These are phyloP conservation scores for Tephrocybe sp. DNA, from an alignment of 768 basidiomycete species.

Conservation along the genomic window DNA sequence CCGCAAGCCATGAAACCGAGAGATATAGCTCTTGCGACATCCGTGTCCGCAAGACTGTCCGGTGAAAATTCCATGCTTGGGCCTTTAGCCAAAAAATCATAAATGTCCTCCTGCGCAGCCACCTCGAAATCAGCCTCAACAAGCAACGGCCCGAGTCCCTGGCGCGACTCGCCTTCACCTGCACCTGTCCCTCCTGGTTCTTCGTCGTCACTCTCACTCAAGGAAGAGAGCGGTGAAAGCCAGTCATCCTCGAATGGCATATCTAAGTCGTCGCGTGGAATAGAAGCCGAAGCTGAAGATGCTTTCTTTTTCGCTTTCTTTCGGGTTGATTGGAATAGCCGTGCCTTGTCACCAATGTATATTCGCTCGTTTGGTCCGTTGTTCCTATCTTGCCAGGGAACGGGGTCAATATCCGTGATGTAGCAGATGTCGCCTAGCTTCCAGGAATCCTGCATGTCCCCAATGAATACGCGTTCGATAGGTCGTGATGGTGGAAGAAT, in stretches of 20 bases:
- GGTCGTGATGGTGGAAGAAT: neutral
- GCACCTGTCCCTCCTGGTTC: neutral
- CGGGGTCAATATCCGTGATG: conserved; percentile 14
- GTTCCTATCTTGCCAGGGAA: conserved; percentile 9
- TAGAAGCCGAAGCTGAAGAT: no score
- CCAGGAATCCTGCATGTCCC: conserved; percentile 31
- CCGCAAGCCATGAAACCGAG: conserved; percentile 23
- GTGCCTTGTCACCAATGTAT: conserved; percentile 17
- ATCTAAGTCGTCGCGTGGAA: neutral
- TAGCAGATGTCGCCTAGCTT: conserved; percentile 14
- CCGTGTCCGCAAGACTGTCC: conserved; percentile 21
- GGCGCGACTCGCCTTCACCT: conserved; percentile 20
- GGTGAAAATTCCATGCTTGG: conserved; percentile 16
- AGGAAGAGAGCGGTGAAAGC: conserved; percentile 13
- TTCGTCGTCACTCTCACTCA: conserved; percentile 4
- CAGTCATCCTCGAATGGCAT: neutral
- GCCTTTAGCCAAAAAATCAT: conserved; percentile 15
- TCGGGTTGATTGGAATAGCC: conserved; percentile 1
- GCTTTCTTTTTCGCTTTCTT: neutral
- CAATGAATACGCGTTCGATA: conserved; percentile 26
- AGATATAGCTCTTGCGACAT: conserved; percentile 25
- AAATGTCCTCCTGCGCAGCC: conserved; percentile 18
- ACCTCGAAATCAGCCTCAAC: conserved; percentile 18
- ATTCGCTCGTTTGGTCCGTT: conserved; percentile 11
- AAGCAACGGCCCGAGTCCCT: conserved; percentile 6